These are phyloP conservation scores for Fraxinus albicans DNA, from an alignment of 305 asterid genomes.

Conservation along the genomic window DNA sequence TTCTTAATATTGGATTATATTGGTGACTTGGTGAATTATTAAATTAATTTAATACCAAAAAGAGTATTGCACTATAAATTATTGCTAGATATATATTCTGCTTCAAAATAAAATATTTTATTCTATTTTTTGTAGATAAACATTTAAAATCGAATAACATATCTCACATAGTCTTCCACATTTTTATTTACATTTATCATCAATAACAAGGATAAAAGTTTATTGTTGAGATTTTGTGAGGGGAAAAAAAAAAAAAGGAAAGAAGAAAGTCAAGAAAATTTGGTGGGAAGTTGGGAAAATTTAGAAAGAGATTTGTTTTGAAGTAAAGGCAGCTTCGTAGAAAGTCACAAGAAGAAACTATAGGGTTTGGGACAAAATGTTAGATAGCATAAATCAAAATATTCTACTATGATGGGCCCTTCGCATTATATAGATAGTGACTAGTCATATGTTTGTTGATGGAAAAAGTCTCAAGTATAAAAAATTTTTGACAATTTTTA, in stretches of 20 bases:
- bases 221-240: not conserved
- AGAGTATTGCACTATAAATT: not conserved
- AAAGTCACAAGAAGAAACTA: not conserved
- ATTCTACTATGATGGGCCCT: not conserved
- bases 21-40: not conserved
- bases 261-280: no score
- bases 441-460: not conserved
- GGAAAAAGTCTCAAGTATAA: no score
- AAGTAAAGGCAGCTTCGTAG: not conserved
- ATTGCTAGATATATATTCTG: not conserved
- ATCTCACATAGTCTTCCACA: not conserved
- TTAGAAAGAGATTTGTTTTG: not conserved
- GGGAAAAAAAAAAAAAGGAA: not conserved
- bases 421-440: not conserved
- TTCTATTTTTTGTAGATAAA: not conserved
- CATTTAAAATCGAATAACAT: not conserved
- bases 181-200: no score
- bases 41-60: not conserved
- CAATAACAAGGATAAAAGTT: no score
- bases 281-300: not conserved
- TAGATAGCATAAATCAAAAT: not conserved
- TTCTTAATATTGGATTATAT: not conserved
- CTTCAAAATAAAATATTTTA: not conserved
- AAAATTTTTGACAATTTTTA: no score
- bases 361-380: not conserved